Evolutionary conservation across 2,329 filamentous ascomycete species (phyloP), one percentile per base, ranked within the genome.

Genomic region (Colletotrichum neosansevieriae): DNA sequence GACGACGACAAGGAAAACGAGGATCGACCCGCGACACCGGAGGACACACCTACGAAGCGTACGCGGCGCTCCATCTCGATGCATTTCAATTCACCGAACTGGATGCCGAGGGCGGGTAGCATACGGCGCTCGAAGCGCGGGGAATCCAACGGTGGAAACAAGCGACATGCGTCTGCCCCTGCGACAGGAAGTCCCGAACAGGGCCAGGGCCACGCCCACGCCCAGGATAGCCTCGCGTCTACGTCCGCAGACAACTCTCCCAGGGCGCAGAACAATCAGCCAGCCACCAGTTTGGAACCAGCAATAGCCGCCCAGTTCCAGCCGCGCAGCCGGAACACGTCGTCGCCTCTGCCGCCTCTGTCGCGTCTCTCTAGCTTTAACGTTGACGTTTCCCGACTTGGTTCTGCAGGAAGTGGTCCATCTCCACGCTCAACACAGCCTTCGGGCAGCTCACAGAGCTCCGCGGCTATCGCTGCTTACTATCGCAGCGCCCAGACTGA

Each of bases 11-110:
- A 34, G 15, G 51, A 64, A 34, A 40, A 42, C 50, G 32, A 70
- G 17, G 68, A 71, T 12, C 49, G 59, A n/a, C 50, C 69, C 13
- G 63, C 74, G 67, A 73, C 78, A 2, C 74, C 76, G 2, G 80
- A 83, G 42, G 77, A 77, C 32, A 82, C 81, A 2, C 81, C 82
- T 2, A 79, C 82, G 7, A 84, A 82, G 72, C 80, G 77, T 58
- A 79, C 85, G 12, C 82, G 81, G 61, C 83, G 85, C 67, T 89
- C 88, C 15, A 79, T 87, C 29, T 90, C 89, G 15, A 85, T 88
- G 82, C 86, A 88, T 62, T 87, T 91, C 68, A 82, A 82, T 68
- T 86, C 88, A 2, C 83, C 88, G 15, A 85, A 79, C 57, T 89
- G 88, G 87, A 85, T 89, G 70, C 79, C 85, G 38, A 85, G 80